Evolutionary conservation across 1,139 yeast species (phyloP).

Genomic region (Geotrichum histeridarum): DNA sequence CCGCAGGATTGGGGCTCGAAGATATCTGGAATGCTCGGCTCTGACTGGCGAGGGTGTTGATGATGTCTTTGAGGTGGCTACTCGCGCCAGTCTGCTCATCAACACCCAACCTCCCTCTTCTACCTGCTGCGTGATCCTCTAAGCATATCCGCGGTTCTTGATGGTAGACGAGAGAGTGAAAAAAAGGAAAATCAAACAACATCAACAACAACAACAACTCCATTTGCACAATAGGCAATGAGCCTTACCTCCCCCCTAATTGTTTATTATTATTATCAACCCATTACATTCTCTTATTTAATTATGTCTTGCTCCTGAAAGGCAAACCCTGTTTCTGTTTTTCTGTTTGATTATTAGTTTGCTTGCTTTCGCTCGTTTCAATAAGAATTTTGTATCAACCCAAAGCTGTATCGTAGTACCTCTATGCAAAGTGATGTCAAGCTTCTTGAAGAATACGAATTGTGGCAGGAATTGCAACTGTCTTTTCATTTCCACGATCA

Average conservation of each 20-base stretch:
- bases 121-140: constrained; percentile 8
- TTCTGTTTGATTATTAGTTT: neutral
- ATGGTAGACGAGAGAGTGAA: neutral
- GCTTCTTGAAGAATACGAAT: too few relatives aligned
- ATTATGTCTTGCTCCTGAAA: neutral
- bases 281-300: constrained; percentile 2
- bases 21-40: constrained; percentile 90
- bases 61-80: constrained; percentile 85
- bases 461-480: too few relatives aligned
- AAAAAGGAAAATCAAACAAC: neutral
- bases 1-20: constrained; percentile 77
- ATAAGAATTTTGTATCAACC: neutral
- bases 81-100: constrained; percentile 59
- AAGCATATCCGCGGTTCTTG: neutral
- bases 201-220: too few relatives aligned
- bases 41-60: constrained; percentile 86
- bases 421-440: too few relatives aligned
- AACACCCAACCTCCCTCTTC: constrained; percentile 11
- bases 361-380: neutral
- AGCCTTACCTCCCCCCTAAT: constrained; percentile 5
- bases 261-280: neutral
- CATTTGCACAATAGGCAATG: constrained; percentile 8
- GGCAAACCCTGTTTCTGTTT: neutral
- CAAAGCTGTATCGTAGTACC: neutral
- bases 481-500: too few relatives aligned